Percentiles rank a stretch among this genome's conserved stretches.
Evolutionary conservation across 805 yeast species (phyloP).

Genomic region (Soucietia sequanensis): DNA sequence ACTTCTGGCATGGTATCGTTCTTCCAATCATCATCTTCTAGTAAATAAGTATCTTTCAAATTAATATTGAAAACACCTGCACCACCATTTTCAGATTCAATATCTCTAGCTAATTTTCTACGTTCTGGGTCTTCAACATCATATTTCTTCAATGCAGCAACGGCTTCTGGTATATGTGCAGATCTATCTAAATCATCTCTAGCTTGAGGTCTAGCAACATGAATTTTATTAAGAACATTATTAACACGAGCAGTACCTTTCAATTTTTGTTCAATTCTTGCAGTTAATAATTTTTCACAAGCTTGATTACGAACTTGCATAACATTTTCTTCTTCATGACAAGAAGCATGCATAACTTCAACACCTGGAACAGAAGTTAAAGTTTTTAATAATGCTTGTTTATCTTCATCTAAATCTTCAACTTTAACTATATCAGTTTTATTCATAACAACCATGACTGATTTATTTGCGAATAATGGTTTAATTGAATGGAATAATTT

Average conservation of each 20-base stretch:
- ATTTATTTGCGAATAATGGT: conserved; percentile 95
- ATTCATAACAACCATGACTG: conserved; percentile 93
- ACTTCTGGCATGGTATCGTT: conserved; percentile 96
- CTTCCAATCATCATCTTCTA: conserved; percentile 98
- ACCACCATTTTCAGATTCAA: conserved; percentile 95
- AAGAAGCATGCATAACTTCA: conserved; percentile 89
- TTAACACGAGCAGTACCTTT: conserved; percentile 88
- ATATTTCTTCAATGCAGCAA: conserved; percentile 58
- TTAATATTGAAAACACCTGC: conserved; percentile 97
- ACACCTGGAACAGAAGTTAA: conserved; percentile 72
- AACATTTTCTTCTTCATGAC: conserved; percentile 90
- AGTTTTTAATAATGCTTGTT: conserved; percentile 67
- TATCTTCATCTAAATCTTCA: conserved; percentile 78
- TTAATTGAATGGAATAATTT: conserved; percentile 95
- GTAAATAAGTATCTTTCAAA: conserved; percentile 84
- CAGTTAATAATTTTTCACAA: conserved; percentile 92
- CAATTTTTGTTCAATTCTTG: conserved; percentile 94
- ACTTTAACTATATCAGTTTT: conserved; percentile 87
- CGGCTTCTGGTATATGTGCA: conserved; percentile 81
- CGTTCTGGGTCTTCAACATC: conserved; percentile 81
- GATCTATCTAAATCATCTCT: conserved; percentile 84
- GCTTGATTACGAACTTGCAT: conserved; percentile 97
- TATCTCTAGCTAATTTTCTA: conserved; percentile 77
- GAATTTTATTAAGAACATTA: conserved; percentile 91
- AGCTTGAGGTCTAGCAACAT: conserved; percentile 84